These are phyloP conservation scores for Mycena rosella DNA, from an alignment of 768 basidiomycete genomes.

Conservation along the genomic window DNA sequence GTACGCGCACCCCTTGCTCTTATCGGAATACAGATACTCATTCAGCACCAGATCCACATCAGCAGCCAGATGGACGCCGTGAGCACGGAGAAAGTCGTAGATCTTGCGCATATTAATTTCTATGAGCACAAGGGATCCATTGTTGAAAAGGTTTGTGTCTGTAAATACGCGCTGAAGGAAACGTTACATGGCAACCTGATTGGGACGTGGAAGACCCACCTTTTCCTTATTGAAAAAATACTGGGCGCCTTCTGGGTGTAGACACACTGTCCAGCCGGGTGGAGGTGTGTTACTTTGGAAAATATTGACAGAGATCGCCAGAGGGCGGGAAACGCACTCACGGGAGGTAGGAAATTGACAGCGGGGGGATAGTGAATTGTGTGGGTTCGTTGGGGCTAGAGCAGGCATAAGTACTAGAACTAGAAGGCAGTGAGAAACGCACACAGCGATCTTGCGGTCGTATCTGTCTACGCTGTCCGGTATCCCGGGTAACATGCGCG, in stretches of 20 bases:
- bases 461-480: conserved; percentile 23
- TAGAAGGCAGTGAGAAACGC: background rate
- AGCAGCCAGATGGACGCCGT: conserved; percentile 44
- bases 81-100: conserved; percentile 42
- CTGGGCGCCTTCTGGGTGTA: conserved; percentile 72
- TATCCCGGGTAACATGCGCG: conserved; percentile 20
- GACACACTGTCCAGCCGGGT: conserved; percentile 58
- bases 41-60: no score
- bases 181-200: background rate
- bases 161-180: conserved; percentile 63
- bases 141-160: no score
- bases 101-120: conserved; percentile 49
- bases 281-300: background rate
- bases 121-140: conserved; percentile 47
- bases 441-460: conserved; percentile 12
- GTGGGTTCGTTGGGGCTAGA: conserved; percentile 22
- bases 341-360: conserved; percentile 21
- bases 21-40: no score
- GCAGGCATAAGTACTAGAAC: background rate
- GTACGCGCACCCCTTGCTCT: conserved; percentile 37
- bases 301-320: background rate
- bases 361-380: conserved; percentile 14
- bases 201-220: conserved; percentile 48
- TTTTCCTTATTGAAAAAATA: conserved; percentile 65
- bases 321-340: background rate